Percentiles rank a stretch among this genome's conserved stretches.
Conservation (phyloP, 2,329 filamentous ascomycete genomes). For the Stagonosporopsis rhizophila region DNA sequence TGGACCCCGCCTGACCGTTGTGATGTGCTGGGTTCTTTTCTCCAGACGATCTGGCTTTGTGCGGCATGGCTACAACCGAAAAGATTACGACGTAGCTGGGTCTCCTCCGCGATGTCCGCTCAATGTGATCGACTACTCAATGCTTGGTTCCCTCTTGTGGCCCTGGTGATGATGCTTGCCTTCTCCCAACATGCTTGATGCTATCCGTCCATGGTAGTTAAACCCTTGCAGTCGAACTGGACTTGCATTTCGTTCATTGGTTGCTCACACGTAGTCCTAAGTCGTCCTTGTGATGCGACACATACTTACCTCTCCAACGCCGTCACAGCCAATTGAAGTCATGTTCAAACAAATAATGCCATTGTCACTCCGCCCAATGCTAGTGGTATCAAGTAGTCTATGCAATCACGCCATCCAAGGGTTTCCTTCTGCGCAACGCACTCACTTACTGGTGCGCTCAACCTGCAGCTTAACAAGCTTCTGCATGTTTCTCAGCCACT, state of each 20-base stretch:
- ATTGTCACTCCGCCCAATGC: slow-evolving; percentile 15
- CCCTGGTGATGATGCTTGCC: not conserved
- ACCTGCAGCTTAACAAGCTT: slow-evolving; percentile 65
- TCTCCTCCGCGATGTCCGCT: slow-evolving; percentile 17
- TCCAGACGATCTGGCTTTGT: slow-evolving; percentile 19
- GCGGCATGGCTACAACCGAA: slow-evolving; percentile 18
- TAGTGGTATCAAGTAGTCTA: slow-evolving; percentile 19
- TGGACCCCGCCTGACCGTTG: slow-evolving; percentile 12
- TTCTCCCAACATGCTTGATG: not conserved
- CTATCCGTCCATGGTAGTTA: too few relatives aligned
- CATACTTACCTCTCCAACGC: not conserved
- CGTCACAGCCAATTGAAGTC: not conserved
- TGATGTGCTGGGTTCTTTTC: slow-evolving; percentile 17
- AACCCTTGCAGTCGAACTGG: not conserved
- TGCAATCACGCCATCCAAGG: not conserved
- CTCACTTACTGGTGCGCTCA: slow-evolving; percentile 21
- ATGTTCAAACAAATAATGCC: not conserved
- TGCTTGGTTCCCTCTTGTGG: not conserved
- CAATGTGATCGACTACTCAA: slow-evolving; percentile 17
- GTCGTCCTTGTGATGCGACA: not conserved
- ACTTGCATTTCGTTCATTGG: not conserved
- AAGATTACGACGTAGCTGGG: slow-evolving; percentile 19
- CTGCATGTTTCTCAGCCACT: slow-evolving; percentile 79
- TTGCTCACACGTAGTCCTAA: too few relatives aligned
- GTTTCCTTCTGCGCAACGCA: not conserved